Percentiles rank a stretch among this genome's conserved stretches.
phyloP scores from a whole-genome alignment of 495 filamentous ascomycete species.

The Tuber melanosporum region DNA sequence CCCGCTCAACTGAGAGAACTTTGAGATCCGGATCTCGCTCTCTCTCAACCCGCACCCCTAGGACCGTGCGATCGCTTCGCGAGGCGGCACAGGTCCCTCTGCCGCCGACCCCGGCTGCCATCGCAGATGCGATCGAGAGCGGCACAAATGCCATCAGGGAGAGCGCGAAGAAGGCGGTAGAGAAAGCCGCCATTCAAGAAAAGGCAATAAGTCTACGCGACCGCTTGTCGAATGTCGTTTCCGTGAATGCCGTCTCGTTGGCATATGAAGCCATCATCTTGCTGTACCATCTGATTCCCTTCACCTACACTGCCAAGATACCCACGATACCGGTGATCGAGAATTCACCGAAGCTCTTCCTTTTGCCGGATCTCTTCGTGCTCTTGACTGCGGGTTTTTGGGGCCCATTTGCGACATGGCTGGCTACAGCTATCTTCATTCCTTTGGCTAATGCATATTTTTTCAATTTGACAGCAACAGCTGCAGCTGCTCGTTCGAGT shows the following conservation, averaged over 20 bases:
- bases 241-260: slow-evolving; percentile 58
- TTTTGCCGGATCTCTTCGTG: slow-evolving; percentile 72
- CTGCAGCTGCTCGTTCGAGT: slow-evolving; percentile 36
- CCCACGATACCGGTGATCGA: slow-evolving; percentile 54
- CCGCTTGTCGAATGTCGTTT: slow-evolving; percentile 60
- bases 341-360: slow-evolving; percentile 50
- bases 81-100: slow-evolving; percentile 53
- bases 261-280: slow-evolving; percentile 59
- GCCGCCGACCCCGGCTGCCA: slow-evolving; percentile 75
- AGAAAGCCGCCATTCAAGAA: slow-evolving; percentile 50
- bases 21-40: slow-evolving; percentile 36
- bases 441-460: slow-evolving; percentile 73
- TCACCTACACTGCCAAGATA: slow-evolving; percentile 63
- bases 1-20: slow-evolving; percentile 30
- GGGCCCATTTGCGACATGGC: slow-evolving; percentile 73
- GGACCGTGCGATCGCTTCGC: slow-evolving; percentile 49
- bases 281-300: slow-evolving; percentile 57
- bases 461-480: slow-evolving; percentile 64
- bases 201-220: slow-evolving; percentile 57
- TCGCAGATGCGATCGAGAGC: slow-evolving; percentile 76
- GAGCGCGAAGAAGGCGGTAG: slow-evolving; percentile 48
- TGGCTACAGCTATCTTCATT: slow-evolving; percentile 60
- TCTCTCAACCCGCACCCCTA: slow-evolving; percentile 53
- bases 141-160: slow-evolving; percentile 59
- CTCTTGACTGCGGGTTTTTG: slow-evolving; percentile 75